Conservation (phyloP, 352 stramenopile genomes). For the Elongisporangium undulatum region DNA sequence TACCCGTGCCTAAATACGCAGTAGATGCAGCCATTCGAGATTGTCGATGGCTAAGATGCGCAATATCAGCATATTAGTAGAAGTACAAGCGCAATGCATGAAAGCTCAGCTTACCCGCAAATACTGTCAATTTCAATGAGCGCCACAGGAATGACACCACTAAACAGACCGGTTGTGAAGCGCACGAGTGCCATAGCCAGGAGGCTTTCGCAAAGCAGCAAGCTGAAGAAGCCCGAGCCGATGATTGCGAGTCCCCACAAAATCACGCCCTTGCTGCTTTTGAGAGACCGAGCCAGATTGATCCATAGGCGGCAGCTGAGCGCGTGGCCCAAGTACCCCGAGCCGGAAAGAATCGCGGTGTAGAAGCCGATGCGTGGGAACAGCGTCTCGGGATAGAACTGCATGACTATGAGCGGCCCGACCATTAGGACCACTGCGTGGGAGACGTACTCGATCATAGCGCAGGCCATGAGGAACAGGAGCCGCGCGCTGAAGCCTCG, state of each 20-base stretch:
- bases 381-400: conserved; percentile 73
- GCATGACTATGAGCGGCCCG: conserved; percentile 65
- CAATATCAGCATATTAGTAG: neutral
- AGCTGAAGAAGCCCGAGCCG: conserved; percentile 61
- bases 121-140: conserved; percentile 84
- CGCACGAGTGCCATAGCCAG: conserved; percentile 73
- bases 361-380: conserved; percentile 76
- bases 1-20: conserved; percentile 61
- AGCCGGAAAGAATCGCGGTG: conserved; percentile 60
- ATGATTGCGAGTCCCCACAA: conserved; percentile 74
- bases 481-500: conserved; percentile 64
- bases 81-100: neutral
- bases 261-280: conserved; percentile 78
- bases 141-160: conserved; percentile 63
- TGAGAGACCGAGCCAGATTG: conserved; percentile 62
- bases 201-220: conserved; percentile 74
- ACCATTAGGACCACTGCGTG: conserved; percentile 69
- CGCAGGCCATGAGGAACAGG: conserved; percentile 75
- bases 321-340: conserved; percentile 62
- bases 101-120: conserved; percentile 33
- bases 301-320: conserved; percentile 79
- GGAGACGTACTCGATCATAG: conserved; percentile 74
- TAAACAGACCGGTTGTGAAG: conserved; percentile 73
- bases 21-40: conserved; percentile 52
- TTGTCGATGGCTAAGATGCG: conserved; percentile 42